Conservation (phyloP, 1,284 basidiomycete genomes). For the Mycena sp. region DNA sequence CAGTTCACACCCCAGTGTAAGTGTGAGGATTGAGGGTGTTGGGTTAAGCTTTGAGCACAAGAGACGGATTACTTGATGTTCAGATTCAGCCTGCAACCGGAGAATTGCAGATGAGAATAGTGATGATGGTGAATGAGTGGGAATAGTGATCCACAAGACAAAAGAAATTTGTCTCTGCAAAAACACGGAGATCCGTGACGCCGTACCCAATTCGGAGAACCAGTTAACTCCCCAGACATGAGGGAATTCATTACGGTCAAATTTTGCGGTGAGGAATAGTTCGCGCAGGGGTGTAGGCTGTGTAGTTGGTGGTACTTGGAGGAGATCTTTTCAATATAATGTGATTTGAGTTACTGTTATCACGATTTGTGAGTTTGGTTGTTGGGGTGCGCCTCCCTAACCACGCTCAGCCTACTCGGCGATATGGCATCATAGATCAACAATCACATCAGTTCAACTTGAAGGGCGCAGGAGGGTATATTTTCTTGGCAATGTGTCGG, state of each 20-base stretch:
- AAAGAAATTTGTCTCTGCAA: background rate
- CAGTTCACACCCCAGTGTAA: too few relatives aligned
- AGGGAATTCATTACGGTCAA: background rate
- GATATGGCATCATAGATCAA: slow-evolving; percentile 1
- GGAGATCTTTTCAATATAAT: background rate
- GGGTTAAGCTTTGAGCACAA: too few relatives aligned
- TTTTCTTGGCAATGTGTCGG: slow-evolving; percentile 9
- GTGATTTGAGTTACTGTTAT: too few relatives aligned
- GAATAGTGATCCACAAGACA: background rate
- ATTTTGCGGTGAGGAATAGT: background rate
- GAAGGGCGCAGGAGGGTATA: background rate
- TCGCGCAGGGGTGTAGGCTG: background rate
- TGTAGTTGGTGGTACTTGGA: background rate
- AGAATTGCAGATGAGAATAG: too few relatives aligned
- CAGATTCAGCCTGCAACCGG: too few relatives aligned
- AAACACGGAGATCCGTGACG: background rate
- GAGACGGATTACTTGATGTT: too few relatives aligned
- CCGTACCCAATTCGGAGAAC: background rate
- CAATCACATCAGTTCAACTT: slow-evolving; percentile 6
- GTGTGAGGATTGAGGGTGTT: too few relatives aligned
- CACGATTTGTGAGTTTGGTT: background rate
- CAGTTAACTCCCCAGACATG: background rate
- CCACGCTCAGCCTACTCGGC: slow-evolving; percentile 7
- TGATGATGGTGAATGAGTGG: background rate
- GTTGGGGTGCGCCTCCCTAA: background rate